A percentile compares a stretch with the other conserved stretches of the same genome.
These are phyloP conservation scores for Chenopodium suecicum DNA, from an alignment of 148 eudicot genomes.

Conservation along the genomic window DNA sequence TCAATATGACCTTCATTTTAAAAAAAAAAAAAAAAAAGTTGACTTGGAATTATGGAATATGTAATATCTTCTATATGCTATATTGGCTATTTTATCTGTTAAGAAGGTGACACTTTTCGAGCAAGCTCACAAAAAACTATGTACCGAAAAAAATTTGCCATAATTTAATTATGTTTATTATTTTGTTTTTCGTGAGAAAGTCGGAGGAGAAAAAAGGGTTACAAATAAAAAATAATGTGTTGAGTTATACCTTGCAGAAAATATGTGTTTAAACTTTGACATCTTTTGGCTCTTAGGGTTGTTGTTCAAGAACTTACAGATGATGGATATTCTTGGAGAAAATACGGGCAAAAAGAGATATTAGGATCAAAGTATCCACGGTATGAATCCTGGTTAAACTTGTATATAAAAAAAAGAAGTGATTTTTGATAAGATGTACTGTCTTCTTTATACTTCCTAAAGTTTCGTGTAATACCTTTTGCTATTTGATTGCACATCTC, in stretches of 20 bases:
- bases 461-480: neutral
- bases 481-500: neutral
- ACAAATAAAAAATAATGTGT: no score
- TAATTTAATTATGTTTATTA: no score
- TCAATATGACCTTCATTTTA: neutral
- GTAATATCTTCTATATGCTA: neutral
- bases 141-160: neutral
- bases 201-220: neutral
- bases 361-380: neutral
- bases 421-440: neutral
- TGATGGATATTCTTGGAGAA: neutral
- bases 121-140: neutral
- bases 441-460: neutral
- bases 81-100: no score
- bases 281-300: neutral
- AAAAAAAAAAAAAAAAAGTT: no score
- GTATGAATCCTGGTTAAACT: neutral
- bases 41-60: neutral
- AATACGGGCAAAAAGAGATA: neutral
- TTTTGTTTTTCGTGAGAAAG: neutral
- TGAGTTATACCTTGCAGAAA: no score
- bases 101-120: neutral
- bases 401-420: no score
- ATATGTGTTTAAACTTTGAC: no score
- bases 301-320: neutral